Conservation (phyloP, 495 filamentous ascomycete genomes). For the Tuber borchii region DNA sequence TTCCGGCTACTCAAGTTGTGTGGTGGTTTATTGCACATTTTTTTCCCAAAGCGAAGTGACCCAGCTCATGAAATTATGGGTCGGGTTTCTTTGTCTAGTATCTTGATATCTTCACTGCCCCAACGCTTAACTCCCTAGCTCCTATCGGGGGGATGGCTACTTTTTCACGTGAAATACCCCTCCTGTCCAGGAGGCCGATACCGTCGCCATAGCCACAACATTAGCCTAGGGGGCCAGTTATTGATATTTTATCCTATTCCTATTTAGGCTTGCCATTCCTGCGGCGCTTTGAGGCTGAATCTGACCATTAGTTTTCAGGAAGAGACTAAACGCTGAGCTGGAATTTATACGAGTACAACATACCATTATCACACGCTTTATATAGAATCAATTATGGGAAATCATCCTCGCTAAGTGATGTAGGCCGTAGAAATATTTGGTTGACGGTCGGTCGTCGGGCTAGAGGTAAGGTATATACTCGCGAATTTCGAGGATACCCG, state of each 20-base stretch:
- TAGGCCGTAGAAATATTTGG: neutral
- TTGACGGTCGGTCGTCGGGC: neutral
- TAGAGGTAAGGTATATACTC: neutral
- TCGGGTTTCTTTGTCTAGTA: neutral
- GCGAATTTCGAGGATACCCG: neutral
- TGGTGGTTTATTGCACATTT: neutral
- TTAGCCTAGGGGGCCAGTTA: neutral
- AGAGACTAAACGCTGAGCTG: neutral
- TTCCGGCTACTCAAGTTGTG: neutral
- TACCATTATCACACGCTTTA: neutral
- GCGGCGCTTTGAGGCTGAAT: neutral
- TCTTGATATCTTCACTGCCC: neutral
- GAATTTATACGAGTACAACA: neutral
- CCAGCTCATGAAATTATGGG: neutral
- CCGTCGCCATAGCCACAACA: neutral
- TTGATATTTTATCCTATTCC: neutral
- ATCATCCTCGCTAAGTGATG: neutral
- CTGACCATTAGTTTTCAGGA: neutral
- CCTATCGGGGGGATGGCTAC: neutral
- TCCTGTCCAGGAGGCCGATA: neutral
- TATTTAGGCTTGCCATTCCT: neutral
- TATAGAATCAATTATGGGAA: neutral
- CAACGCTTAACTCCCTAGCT: neutral
- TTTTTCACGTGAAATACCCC: neutral
- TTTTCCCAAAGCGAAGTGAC: neutral